Percentiles rank a stretch among this genome's conserved stretches.
These are phyloP conservation scores for Cavenderia fasciculata DNA, from an alignment of 78 protist species.

Conservation along the genomic window DNA sequence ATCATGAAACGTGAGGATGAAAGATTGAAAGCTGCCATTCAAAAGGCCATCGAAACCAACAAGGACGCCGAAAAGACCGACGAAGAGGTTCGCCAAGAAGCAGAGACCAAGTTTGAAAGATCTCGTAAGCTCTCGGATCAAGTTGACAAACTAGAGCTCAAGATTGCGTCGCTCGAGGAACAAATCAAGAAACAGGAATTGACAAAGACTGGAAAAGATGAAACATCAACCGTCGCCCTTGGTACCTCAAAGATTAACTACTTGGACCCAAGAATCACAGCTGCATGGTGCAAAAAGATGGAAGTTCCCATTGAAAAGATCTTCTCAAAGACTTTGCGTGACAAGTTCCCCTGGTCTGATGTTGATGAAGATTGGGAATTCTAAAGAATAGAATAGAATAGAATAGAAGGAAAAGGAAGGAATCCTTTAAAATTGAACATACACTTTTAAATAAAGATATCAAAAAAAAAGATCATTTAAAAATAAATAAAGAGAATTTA, in stretches of 20 bases:
- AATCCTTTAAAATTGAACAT: no score
- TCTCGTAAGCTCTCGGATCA: conserved; percentile 34
- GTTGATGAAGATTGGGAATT: conserved; percentile 79
- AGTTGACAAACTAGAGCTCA: conserved; percentile 3
- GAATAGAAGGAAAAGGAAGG: no score
- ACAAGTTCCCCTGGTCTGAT: conserved; percentile 93
- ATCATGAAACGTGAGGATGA: conserved; percentile 38
- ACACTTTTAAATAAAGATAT: no score
- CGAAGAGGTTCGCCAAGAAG: conserved; percentile 15
- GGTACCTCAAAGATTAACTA: conserved; percentile 98
- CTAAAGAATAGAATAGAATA: no score
- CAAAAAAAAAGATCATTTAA: no score
- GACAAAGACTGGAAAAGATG: conserved; percentile 80
- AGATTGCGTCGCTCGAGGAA: conserved; percentile 15
- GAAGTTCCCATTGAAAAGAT: conserved; percentile 88
- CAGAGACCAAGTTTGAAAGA: conserved; percentile 27
- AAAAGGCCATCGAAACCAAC: not conserved
- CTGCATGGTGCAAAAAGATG: conserved; percentile 96
- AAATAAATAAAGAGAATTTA: no score
- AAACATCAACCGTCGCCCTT: conserved; percentile 89
- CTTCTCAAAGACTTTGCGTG: conserved; percentile 83
- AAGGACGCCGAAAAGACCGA: conserved; percentile 31
- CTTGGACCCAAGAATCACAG: conserved; percentile 98
- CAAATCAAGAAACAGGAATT: conserved; percentile 55
- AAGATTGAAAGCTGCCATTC: conserved; percentile 15